Conservation (phyloP, 2,329 filamentous ascomycete genomes). For the Metarhizium robertsii region DNA sequence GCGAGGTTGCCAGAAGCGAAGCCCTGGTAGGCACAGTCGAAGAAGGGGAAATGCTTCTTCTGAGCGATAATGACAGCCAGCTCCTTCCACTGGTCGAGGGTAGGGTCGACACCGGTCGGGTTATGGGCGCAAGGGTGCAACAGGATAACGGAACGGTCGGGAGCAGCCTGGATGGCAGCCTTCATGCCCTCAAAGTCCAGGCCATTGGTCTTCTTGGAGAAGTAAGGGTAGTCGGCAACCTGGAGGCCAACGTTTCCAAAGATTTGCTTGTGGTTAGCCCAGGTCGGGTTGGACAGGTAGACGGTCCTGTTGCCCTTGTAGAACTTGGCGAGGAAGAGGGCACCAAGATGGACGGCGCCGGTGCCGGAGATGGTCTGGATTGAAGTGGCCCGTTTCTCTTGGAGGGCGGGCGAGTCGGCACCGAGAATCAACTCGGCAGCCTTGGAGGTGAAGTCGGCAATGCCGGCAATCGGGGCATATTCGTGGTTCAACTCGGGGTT, state of each 20-base stretch:
- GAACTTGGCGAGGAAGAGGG: slow-evolving; percentile 89
- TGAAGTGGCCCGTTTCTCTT: slow-evolving; percentile 71
- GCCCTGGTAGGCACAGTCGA: slow-evolving; percentile 95
- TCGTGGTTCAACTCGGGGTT: slow-evolving; percentile 94
- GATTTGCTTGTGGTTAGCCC: slow-evolving; percentile 99
- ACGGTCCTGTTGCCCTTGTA: slow-evolving; percentile 66
- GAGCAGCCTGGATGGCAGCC: slow-evolving; percentile 57
- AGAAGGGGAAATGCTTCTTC: slow-evolving; percentile 91
- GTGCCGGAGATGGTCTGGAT: slow-evolving; percentile 96
- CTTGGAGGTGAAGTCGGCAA: slow-evolving; percentile 76
- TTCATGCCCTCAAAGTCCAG: slow-evolving; percentile 91
- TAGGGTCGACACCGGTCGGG: slow-evolving; percentile 93
- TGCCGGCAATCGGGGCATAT: slow-evolving; percentile 91
- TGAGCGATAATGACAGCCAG: slow-evolving; percentile 67
- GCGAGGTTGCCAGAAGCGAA: slow-evolving; percentile 87
- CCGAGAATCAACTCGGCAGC: slow-evolving; percentile 88
- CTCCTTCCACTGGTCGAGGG: slow-evolving; percentile 87
- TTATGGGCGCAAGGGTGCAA: slow-evolving; percentile 97
- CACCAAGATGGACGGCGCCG: slow-evolving; percentile 87
- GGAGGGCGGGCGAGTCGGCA: slow-evolving; percentile 66
- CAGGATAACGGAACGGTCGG: slow-evolving; percentile 74
- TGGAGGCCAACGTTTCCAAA: slow-evolving; percentile 80
- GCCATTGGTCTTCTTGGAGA: slow-evolving; percentile 77
- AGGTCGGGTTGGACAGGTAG: slow-evolving; percentile 92
- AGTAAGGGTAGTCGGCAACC: slow-evolving; percentile 86